Base-by-base conservation (phyloP, 2,329 filamentous ascomycete species). In the Botrytis pseudocinerea region DNA sequence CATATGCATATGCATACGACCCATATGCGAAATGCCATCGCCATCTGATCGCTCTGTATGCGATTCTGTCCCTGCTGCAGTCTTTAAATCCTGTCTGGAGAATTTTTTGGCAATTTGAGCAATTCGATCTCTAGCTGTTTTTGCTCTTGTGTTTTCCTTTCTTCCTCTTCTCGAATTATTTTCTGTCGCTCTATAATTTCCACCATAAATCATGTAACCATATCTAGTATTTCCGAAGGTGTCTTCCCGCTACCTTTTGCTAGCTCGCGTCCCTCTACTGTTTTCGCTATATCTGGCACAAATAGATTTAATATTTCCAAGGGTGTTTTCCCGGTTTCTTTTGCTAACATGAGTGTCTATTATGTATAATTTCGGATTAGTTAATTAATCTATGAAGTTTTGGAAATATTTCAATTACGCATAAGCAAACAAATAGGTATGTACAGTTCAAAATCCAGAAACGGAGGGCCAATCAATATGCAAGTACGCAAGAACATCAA, bases 131-230 rank as follows among this genome's bases (percentile, higher is more conserved):
- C 2, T 8, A 8, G n/a, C 51, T 9, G 2, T 57, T 0, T 18
- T 9, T 18, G 14, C 51, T 28, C 3, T 9, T 57, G 14, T 18
- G 16, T 28, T 57, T 28, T 3, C 51, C 18, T n/a, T 14, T 1
- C 6, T 18, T 16, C 16, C 3, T 38, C 38, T 3, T n/a, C 48
- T n/a, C 25, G 48, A 4, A 10, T 25, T 14, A 4, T 12, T n/a
- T 12, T 14, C 10, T n/a, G 1, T n/a, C 25, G 22, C 48, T n/a
- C 48, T 12, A 0, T 6, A 1, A 14, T 1, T 54, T 54, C 25
- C 5, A 12, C 48, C 12, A 2, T 1, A 14, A 5, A 0, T 12
- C 12, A 25, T 14, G 25, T 12, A 6, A 4, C 48, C 10, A 2
- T 0, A 51, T 12, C 12, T 51, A 14, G 48, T 2, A 14, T n/a